Evolutionary conservation across 306 rosid species (phyloP).

Genomic region (Cyamopsis tetragonoloba): DNA sequence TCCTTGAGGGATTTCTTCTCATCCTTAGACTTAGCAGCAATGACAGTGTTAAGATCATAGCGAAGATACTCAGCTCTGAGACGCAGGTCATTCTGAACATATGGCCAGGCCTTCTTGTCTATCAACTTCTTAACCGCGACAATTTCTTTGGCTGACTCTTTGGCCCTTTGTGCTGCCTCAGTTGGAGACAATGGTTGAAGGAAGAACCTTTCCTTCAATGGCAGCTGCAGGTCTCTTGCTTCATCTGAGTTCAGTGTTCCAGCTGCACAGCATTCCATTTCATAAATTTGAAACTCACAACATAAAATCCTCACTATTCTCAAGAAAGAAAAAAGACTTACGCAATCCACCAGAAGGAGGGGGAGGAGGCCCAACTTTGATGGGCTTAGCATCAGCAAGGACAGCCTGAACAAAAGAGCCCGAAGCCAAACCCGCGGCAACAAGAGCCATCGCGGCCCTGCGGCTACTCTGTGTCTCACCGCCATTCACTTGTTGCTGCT

Average conservation of each 20-base stretch:
- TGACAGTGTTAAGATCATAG: conserved; percentile 77
- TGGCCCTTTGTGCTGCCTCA: conserved; percentile 72
- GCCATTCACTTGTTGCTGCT: conserved; percentile 27
- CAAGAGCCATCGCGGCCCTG: conserved; percentile 69
- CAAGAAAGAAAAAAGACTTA: conserved; percentile 41
- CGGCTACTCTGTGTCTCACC: conserved; percentile 63
- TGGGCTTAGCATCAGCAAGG: conserved; percentile 80
- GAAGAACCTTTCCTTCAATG: conserved; percentile 79
- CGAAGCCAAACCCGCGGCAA: conserved; percentile 74
- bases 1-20: conserved; percentile 75
- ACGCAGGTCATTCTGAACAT: conserved; percentile 83
- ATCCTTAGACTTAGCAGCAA: conserved; percentile 68
- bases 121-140: conserved; percentile 65
- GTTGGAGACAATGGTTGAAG: conserved; percentile 64
- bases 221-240: conserved; percentile 73
- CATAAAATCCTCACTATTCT: no score
- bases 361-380: conserved; percentile 88
- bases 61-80: conserved; percentile 70
- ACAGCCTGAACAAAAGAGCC: conserved; percentile 87
- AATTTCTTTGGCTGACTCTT: conserved; percentile 91
- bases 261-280: conserved; percentile 65
- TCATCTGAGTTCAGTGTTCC: conserved; percentile 87
- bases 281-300: no score
- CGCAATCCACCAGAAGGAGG: conserved; percentile 93
- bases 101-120: conserved; percentile 97